Percentiles rank a stretch among this genome's conserved stretches.
These are phyloP conservation scores for Tolypocladium capitatum DNA, from an alignment of 2,329 filamentous ascomycete genomes.

Conservation along the genomic window DNA sequence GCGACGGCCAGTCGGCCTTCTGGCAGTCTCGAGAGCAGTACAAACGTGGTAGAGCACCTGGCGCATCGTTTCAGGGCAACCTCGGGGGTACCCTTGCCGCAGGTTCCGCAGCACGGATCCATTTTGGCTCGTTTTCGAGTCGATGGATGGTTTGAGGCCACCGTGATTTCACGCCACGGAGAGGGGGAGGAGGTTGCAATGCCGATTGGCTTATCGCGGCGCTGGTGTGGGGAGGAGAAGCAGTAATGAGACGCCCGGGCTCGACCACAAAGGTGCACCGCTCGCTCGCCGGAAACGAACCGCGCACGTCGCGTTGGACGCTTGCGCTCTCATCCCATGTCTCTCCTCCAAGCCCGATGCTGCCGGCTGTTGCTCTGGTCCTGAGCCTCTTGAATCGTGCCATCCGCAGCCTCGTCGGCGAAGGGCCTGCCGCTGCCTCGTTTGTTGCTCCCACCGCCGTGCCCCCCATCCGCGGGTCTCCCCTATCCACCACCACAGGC, in stretches of 20 bases:
- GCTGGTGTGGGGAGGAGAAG: no score
- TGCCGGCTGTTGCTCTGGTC: neutral
- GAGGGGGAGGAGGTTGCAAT: no score
- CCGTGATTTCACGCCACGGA: no score
- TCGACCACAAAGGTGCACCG: neutral
- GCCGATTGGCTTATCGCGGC: no score
- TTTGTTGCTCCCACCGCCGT: neutral
- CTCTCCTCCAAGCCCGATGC: no score
- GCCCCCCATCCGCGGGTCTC: neutral
- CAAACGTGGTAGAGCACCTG: constrained; percentile 27
- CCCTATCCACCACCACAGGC: neutral
- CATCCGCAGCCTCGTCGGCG: neutral
- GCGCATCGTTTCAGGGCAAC: constrained; percentile 26
- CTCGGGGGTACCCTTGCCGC: constrained; percentile 13
- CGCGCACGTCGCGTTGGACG: no score
- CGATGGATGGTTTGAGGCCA: no score
- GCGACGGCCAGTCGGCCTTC: constrained; percentile 33
- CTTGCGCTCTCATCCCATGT: neutral
- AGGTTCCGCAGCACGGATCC: constrained; percentile 5
- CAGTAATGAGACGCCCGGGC: no score
- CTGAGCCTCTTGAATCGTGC: neutral
- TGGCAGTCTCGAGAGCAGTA: constrained; percentile 42
- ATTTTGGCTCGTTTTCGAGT: no score
- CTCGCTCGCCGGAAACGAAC: neutral
- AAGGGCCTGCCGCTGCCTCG: neutral